phyloP scores from a whole-genome alignment of 192 early-diverging fungal species.

The Coemansia guatemalensis region DNA sequence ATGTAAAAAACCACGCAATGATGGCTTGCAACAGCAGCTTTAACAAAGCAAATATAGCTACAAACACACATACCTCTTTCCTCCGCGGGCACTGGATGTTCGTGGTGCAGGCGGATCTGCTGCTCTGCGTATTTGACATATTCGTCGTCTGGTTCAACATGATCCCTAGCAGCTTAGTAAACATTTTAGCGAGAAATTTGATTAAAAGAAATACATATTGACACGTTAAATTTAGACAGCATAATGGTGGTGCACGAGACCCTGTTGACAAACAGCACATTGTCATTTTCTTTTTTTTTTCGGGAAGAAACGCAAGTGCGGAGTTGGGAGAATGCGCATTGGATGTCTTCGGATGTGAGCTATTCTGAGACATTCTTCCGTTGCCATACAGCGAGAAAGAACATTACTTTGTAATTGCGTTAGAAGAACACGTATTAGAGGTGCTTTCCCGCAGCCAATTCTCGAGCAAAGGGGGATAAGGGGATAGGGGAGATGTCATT shows the following conservation, averaged over 20 bases:
- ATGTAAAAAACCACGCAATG: neutral
- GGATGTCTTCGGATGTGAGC: neutral
- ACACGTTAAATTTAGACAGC: neutral
- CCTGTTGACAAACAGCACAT: neutral
- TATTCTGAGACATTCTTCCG: neutral
- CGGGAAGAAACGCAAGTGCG: neutral
- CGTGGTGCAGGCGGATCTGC: conserved; percentile 72
- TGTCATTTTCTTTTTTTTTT: neutral
- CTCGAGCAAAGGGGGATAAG: neutral
- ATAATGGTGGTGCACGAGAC: neutral
- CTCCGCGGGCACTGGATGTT: conserved; percentile 62
- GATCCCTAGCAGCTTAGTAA: conserved; percentile 67
- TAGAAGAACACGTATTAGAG: neutral
- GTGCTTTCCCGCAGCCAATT: neutral
- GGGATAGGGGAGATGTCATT: neutral
- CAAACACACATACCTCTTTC: conserved; percentile 34
- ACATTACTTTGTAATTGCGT: neutral
- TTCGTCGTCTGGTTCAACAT: conserved; percentile 86
- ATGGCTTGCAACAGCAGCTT: neutral
- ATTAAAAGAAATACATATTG: neutral
- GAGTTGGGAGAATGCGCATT: neutral
- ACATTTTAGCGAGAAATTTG: neutral
- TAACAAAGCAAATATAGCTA: neutral
- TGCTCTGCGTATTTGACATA: conserved; percentile 75
- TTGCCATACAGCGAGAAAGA: neutral